Percentiles rank a stretch among this genome's conserved stretches.
These are phyloP conservation scores for Galeopsis tetrahit DNA, from an alignment of 257 asterid genomes.

Conservation along the genomic window DNA sequence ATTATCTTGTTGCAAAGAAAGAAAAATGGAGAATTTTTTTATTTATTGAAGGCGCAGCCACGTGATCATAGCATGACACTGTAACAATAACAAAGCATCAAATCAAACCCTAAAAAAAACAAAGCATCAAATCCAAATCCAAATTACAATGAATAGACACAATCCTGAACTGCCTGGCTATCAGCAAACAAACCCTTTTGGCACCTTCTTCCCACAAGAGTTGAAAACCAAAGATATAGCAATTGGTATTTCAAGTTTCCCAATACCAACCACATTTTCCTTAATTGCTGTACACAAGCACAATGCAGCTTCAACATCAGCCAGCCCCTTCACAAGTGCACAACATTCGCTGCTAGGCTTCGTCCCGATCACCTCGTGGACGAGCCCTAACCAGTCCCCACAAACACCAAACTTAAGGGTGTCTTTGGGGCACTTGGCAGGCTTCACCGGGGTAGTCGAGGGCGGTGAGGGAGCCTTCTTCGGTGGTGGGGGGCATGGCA, in stretches of 20 bases:
- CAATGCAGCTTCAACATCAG: slow-evolving; percentile 83
- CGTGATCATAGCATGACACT: background rate
- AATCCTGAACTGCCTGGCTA: background rate
- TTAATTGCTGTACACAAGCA: slow-evolving; percentile 88
- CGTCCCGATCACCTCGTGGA: slow-evolving; percentile 75
- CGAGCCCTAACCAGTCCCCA: slow-evolving; percentile 83
- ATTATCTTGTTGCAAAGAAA: background rate
- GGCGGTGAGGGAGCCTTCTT: slow-evolving; percentile 31
- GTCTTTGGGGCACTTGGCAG: slow-evolving; percentile 72
- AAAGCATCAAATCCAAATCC: slow-evolving; percentile 9
- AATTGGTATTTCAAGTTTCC: slow-evolving; percentile 56
- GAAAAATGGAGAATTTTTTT: background rate
- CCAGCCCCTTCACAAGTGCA: slow-evolving; percentile 64
- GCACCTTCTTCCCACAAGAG: slow-evolving; percentile 86
- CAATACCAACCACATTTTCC: slow-evolving; percentile 63
- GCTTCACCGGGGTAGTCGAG: slow-evolving; percentile 36
- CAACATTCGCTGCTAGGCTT: slow-evolving; percentile 71
- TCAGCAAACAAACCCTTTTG: slow-evolving; percentile 67
- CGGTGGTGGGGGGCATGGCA: slow-evolving; percentile 65
- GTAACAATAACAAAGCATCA: background rate
- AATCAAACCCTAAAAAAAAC: background rate
- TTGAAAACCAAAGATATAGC: slow-evolving; percentile 67
- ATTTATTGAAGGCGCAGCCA: background rate
- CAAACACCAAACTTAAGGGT: slow-evolving; percentile 85
- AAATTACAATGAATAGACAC: slow-evolving; percentile 10